Evolutionary conservation across 192 early-diverging fungal genomes (phyloP).

Genomic region (Lobosporangium transversale): DNA sequence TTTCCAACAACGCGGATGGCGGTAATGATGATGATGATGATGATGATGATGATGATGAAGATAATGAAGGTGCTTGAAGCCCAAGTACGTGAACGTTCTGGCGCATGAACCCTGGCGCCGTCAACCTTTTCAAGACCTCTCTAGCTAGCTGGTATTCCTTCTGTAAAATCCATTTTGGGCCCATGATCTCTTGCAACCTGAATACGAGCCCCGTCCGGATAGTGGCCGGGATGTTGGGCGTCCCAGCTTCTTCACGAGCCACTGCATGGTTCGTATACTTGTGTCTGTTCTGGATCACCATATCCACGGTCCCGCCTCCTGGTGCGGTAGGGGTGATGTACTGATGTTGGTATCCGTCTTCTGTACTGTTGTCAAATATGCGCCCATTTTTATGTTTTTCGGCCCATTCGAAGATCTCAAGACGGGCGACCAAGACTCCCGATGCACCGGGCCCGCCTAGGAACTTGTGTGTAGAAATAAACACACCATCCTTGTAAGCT

Average conservation of each 20-base stretch:
- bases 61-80: not conserved
- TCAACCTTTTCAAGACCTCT: constrained; percentile 10
- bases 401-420: constrained; percentile 26
- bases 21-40: too few relatives aligned
- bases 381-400: constrained; percentile 9
- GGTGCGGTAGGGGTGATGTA: constrained; percentile 41
- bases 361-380: too few relatives aligned
- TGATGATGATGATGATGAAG: too few relatives aligned
- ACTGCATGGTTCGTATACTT: constrained; percentile 32
- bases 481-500: constrained; percentile 54
- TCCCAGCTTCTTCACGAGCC: constrained; percentile 57
- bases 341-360: too few relatives aligned
- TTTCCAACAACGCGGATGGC: too few relatives aligned
- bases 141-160: constrained; percentile 31
- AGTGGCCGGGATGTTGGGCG: constrained; percentile 54
- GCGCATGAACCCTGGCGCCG: constrained; percentile 2
- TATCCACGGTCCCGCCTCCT: constrained; percentile 57
- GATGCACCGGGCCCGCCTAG: constrained; percentile 56
- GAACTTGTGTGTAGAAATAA: constrained; percentile 59
- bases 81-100: constrained; percentile 20
- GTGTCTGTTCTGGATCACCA: constrained; percentile 39
- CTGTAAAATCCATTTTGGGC: constrained; percentile 18
- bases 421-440: constrained; percentile 50
- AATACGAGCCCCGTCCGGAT: constrained; percentile 58
- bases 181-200: constrained; percentile 41